Percentiles rank a stretch among this genome's conserved stretches.
Conservation (phyloP, 2,329 filamentous ascomycete species). For the Celoporthe dispersa region DNA sequence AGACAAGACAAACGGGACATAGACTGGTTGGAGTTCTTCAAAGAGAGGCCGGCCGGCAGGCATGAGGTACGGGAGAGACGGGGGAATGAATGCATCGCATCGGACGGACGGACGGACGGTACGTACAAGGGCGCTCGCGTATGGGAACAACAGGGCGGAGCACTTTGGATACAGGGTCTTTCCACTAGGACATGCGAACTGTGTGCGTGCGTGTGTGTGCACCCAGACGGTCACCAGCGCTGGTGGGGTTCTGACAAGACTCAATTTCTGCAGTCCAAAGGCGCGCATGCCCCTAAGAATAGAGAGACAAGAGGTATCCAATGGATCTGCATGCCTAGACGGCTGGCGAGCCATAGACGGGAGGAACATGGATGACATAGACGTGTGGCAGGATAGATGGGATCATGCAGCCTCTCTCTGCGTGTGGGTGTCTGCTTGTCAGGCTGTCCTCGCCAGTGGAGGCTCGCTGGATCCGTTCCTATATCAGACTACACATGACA, state of each 20-base stretch:
- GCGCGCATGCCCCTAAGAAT: background rate
- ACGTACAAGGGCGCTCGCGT: background rate
- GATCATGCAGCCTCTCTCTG: background rate
- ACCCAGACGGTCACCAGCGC: background rate
- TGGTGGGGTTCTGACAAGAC: background rate
- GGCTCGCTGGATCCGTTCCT: background rate
- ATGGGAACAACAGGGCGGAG: background rate
- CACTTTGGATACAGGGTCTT: background rate
- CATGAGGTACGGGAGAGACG: background rate
- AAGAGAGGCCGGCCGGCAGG: background rate
- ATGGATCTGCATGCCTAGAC: background rate
- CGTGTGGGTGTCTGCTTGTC: background rate
- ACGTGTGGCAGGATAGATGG: background rate
- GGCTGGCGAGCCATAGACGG: background rate
- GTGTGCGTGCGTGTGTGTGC: background rate
- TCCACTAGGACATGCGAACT: background rate
- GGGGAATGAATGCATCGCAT: background rate
- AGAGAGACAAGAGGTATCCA: background rate
- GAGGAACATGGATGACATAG: background rate
- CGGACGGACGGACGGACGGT: background rate
- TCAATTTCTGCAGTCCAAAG: background rate
- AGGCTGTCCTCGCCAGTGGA: background rate
- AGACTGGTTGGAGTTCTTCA: background rate
- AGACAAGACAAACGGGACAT: background rate
- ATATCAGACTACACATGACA: background rate